phyloP scores from a whole-genome alignment of 805 yeast species.

The Komagataella kurtzmanii region DNA sequence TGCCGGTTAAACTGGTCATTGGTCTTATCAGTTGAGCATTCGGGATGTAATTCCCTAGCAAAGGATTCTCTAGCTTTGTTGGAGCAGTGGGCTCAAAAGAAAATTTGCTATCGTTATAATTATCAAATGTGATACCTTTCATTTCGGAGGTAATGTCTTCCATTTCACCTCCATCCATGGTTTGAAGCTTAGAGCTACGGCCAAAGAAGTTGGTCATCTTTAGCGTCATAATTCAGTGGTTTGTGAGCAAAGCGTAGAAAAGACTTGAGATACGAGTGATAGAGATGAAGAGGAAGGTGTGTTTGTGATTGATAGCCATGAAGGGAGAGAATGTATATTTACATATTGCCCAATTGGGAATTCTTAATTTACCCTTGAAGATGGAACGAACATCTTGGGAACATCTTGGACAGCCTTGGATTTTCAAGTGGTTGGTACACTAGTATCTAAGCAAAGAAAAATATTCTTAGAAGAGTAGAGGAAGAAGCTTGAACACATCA shows the following conservation, averaged over 20 bases:
- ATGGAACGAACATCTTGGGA: neutral
- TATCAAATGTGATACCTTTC: neutral
- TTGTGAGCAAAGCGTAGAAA: neutral
- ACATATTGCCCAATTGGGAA: neutral
- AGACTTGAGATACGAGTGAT: neutral
- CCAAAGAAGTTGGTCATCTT: neutral
- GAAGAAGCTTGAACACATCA: neutral
- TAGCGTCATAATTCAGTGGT: neutral
- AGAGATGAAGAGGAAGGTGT: neutral
- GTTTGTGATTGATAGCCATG: neutral
- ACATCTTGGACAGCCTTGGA: neutral
- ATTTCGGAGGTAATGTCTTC: neutral
- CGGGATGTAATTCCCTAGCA: neutral
- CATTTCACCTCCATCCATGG: neutral
- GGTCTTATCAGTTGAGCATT: neutral
- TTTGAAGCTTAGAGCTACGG: neutral
- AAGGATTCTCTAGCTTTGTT: neutral
- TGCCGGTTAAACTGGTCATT: constrained; percentile 26
- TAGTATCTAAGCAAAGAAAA: neutral
- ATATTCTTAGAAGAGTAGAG: neutral
- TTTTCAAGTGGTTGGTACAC: neutral
- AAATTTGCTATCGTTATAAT: neutral
- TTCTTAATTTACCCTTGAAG: neutral
- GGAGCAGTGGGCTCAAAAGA: neutral
- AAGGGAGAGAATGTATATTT: neutral